Evolutionary conservation across 306 rosid species (phyloP).

Genomic region (Prunus salicina): DNA sequence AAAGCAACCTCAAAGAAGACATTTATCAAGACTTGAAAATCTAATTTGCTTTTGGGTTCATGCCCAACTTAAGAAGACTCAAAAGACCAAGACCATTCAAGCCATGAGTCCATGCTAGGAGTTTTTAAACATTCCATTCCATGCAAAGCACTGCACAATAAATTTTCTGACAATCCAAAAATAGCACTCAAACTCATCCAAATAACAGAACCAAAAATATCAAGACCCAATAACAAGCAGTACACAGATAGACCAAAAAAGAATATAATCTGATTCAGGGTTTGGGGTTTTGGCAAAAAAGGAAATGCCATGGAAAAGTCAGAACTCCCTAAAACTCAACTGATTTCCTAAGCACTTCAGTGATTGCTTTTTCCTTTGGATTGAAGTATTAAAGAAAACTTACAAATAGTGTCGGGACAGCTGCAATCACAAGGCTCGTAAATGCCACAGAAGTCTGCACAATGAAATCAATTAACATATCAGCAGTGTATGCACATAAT

Average conservation of each 20-base stretch:
- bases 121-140: too few species aligned
- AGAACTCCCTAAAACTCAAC: background rate
- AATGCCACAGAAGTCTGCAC: slow-evolving; percentile 89
- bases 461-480: slow-evolving; percentile 15
- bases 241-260: background rate
- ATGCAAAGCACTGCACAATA: too few species aligned
- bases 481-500: background rate
- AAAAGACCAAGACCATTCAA: background rate
- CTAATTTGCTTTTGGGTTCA: background rate
- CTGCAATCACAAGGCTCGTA: slow-evolving; percentile 75
- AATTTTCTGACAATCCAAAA: background rate
- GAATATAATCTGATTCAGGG: background rate
- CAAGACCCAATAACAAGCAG: background rate
- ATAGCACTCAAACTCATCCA: background rate
- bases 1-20: background rate
- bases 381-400: slow-evolving; percentile 25
- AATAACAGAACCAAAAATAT: background rate
- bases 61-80: background rate
- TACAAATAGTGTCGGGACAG: slow-evolving; percentile 77
- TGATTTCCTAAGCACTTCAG: background rate
- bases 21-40: background rate
- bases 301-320: background rate
- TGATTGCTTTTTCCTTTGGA: background rate
- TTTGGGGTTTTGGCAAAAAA: background rate
- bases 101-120: background rate